These are phyloP conservation scores for Bimuria novae-zelandiae DNA, from an alignment of 2,329 filamentous ascomycete species.

Conservation along the genomic window DNA sequence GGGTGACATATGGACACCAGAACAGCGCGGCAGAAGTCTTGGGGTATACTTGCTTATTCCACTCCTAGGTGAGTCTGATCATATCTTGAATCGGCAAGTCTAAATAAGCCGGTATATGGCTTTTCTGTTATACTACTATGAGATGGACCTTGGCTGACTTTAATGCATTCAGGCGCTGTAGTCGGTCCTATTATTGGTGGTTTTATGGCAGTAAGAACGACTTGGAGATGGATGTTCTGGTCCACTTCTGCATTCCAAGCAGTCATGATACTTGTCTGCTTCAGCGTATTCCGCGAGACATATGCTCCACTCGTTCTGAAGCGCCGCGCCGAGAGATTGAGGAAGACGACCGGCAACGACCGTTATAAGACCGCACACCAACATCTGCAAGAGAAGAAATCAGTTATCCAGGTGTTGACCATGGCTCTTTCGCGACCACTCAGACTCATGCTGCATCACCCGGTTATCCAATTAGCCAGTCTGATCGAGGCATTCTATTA, in stretches of 20 bases:
- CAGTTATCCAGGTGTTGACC: conserved; percentile 47
- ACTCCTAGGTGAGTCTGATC: conserved; percentile 15
- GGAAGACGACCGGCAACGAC: conserved; percentile 66
- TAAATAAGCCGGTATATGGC: neutral
- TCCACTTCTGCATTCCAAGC: conserved; percentile 31
- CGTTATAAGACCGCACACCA: conserved; percentile 56
- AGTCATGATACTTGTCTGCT: conserved; percentile 38
- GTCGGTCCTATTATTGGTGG: conserved; percentile 33
- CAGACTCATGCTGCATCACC: conserved; percentile 59
- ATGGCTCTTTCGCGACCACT: conserved; percentile 56
- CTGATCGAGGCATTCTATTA: conserved; percentile 37
- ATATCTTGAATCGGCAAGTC: no score
- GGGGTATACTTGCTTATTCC: conserved; percentile 31
- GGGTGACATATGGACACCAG: conserved; percentile 31
- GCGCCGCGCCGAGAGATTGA: conserved; percentile 29
- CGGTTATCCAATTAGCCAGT: conserved; percentile 55
- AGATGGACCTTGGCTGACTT: neutral
- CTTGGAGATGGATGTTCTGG: conserved; percentile 40
- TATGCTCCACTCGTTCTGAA: conserved; percentile 52
- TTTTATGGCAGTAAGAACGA: conserved; percentile 30
- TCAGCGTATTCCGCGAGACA: conserved; percentile 48
- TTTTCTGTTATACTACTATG: no score
- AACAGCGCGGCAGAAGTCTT: conserved; percentile 27
- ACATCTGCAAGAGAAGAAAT: conserved; percentile 21
- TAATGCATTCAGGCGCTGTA: conserved; percentile 2